phyloP scores from a whole-genome alignment of 768 basidiomycete species.

The Naematelia aurantialba region DNA sequence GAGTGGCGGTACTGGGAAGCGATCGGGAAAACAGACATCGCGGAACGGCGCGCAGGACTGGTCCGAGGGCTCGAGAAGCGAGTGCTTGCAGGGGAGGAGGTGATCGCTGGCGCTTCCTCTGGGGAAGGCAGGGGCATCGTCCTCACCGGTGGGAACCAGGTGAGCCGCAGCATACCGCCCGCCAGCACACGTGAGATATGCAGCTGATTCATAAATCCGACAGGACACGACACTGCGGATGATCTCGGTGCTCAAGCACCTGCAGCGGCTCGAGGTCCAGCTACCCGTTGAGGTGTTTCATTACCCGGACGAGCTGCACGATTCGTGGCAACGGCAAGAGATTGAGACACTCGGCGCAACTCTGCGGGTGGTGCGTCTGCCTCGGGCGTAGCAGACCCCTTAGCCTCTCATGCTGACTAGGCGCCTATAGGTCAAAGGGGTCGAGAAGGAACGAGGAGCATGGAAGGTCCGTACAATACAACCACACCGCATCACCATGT shows the following conservation, averaged over 20 bases:
- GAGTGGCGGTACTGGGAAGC: conserved; percentile 48
- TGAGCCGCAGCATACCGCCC: conserved; percentile 9
- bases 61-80: conserved; percentile 41
- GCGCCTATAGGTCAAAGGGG: conserved; percentile 10
- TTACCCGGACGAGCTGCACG: conserved; percentile 50
- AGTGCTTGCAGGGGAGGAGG: conserved; percentile 32
- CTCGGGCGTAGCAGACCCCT: background rate
- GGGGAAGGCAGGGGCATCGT: conserved; percentile 48
- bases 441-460: conserved; percentile 25
- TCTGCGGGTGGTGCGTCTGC: conserved; percentile 31
- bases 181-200: background rate
- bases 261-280: conserved; percentile 42
- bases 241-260: conserved; percentile 48
- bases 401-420: background rate
- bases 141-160: conserved; percentile 52
- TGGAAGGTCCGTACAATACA: conserved; percentile 48
- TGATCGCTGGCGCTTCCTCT: conserved; percentile 24
- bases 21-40: conserved; percentile 31
- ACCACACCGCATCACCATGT: background rate
- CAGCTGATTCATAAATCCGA: background rate
- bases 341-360: conserved; percentile 49
- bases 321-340: conserved; percentile 26
- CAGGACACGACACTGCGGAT: conserved; percentile 51
- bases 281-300: conserved; percentile 53
- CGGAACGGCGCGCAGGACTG: conserved; percentile 34